Evolutionary conservation across 768 basidiomycete genomes (phyloP), one percentile per base, ranked within the genome.

Genomic region (Russula olivacea): DNA sequence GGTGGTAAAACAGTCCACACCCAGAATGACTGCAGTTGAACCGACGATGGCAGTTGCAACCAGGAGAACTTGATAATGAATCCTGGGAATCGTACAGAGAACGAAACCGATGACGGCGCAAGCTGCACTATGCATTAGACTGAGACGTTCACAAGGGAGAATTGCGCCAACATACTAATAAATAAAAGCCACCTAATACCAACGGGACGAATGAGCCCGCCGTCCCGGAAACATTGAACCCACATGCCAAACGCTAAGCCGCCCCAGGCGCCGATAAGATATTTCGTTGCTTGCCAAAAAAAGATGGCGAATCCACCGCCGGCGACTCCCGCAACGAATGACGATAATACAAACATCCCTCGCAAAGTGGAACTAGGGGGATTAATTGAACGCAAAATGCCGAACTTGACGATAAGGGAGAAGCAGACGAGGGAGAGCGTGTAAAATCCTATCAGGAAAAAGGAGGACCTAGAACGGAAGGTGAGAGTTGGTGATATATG

Each of bases 401-500:
- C 95, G 71, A 88, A 93, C 70, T 86, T 87, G 74, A 91, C 79
- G 69, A 98, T 91, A 69, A 98, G 83, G 66, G 92, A 87, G 70
- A 91, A 78, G 71, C 92, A 92, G 70, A 89, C 84, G 66, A 97
- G 83, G 25, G 93, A 83, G 50, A 94, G 79, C 50, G 90, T 84
- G 76, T 97, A 98, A 75, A 93, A 93, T 47, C 93, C 91, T 65
- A 91, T 88, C 69, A 98, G 80, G 75, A 97, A 96, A 78, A 95
- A 89, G 14, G 93, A 94, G 21, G 91, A 90, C 91, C 92, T 93
- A 72, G 7, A 32, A 34, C 15, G 61, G 52, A 60, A 56, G 58
- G 51, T 61, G 66, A 66, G 67, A 70, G 59, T 55, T 53, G 51
- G 51, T 52, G 63, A 53, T 66, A 65, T 58, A 60, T 23, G 59